Evolutionary conservation across 2,329 filamentous ascomycete genomes (phyloP).

Genomic region (Calonectria fujianensis): DNA sequence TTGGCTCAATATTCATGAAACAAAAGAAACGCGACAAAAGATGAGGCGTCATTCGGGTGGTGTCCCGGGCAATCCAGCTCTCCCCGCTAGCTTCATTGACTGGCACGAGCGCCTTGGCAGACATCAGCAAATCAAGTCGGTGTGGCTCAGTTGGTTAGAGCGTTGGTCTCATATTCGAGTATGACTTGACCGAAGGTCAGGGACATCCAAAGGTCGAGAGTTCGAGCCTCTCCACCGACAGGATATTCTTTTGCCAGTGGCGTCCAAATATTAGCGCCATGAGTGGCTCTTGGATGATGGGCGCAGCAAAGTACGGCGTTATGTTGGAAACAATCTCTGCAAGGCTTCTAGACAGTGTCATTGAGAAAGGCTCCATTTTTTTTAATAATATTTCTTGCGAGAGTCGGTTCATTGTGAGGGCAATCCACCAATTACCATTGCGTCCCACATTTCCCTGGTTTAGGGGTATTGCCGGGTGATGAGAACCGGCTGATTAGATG

Average conservation of each 20-base stretch:
- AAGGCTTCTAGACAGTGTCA: neutral
- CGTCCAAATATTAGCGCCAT: neutral
- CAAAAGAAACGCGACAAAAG: neutral
- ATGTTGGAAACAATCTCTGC: neutral
- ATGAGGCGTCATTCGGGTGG: neutral
- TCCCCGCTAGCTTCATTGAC: neutral
- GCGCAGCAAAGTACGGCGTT: neutral
- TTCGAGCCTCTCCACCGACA: slow-evolving; percentile 43
- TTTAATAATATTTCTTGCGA: neutral
- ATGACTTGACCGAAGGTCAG: slow-evolving; percentile 40
- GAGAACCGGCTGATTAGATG: neutral
- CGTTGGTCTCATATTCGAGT: slow-evolving; percentile 54
- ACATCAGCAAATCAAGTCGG: slow-evolving; percentile 4
- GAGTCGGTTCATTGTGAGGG: neutral
- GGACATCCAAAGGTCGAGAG: slow-evolving; percentile 44
- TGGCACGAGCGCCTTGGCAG: neutral
- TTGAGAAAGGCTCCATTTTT: neutral
- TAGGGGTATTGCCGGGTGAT: neutral
- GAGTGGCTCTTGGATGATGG: neutral
- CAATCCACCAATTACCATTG: neutral
- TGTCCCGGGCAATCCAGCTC: neutral
- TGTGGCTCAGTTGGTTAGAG: slow-evolving; percentile 57
- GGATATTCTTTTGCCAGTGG: slow-evolving; percentile 8
- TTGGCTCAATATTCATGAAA: neutral
- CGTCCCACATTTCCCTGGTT: neutral